Evolutionary conservation across 2,329 filamentous ascomycete genomes (phyloP).

Genomic region (Aspergillus aculeatus): DNA sequence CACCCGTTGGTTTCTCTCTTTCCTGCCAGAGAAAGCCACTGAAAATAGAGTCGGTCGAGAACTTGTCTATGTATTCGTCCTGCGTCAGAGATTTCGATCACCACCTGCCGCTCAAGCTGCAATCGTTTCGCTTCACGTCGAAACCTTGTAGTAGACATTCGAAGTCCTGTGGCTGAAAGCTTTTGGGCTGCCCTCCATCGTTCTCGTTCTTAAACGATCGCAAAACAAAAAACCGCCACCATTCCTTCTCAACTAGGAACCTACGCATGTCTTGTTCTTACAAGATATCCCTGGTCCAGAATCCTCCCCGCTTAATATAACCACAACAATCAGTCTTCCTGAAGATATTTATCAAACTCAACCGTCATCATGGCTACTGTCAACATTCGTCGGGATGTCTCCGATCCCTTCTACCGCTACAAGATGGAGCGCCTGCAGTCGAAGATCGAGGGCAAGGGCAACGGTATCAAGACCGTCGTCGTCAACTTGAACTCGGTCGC

Average conservation of each 20-base stretch:
- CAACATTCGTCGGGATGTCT: slow-evolving; percentile 97
- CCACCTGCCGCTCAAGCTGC: slow-evolving; percentile 91
- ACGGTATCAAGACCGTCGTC: slow-evolving; percentile 98
- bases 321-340: slow-evolving; percentile 28
- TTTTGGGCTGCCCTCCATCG: slow-evolving; percentile 26
- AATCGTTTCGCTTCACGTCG: slow-evolving; percentile 92
- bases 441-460: slow-evolving; percentile 99
- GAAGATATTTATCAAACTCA: slow-evolving; percentile 25
- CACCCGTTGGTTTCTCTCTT: slow-evolving; percentile 35
- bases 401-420: slow-evolving; percentile 99
- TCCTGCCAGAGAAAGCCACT: slow-evolving; percentile 38
- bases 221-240: slow-evolving; percentile 35
- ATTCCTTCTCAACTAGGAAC: slow-evolving; percentile 24
- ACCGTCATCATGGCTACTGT: slow-evolving; percentile 86
- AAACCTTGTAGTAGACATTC: slow-evolving; percentile 89
- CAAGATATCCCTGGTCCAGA: slow-evolving; percentile 47
- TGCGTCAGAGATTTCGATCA: slow-evolving; percentile 91
- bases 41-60: slow-evolving; percentile 34
- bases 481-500: slow-evolving; percentile 96
- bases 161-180: slow-evolving; percentile 84
- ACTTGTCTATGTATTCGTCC: slow-evolving; percentile 98
- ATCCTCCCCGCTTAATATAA: slow-evolving; percentile 36
- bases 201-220: slow-evolving; percentile 15
- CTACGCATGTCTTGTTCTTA: slow-evolving; percentile 62
- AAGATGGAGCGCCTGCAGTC: slow-evolving; percentile 99